Evolutionary conservation across 148 eudicot species (phyloP).

Genomic region (Camellia lanceoleosa): DNA sequence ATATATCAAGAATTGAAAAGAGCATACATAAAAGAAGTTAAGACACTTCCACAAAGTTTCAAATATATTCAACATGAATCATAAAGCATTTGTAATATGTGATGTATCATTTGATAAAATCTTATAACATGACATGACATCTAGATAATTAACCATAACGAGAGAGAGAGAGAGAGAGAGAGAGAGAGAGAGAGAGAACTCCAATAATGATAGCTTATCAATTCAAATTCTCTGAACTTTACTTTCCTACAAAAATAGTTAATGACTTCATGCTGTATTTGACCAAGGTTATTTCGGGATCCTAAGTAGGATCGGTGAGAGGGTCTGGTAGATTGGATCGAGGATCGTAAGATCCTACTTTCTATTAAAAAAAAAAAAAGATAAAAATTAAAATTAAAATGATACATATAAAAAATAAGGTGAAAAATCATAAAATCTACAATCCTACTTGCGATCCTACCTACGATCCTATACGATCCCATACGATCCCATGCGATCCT

Average conservation of each 20-base stretch:
- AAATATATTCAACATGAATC: background rate
- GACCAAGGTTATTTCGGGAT: too few relatives aligned
- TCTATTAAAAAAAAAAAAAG: too few relatives aligned
- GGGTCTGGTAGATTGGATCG: too few relatives aligned
- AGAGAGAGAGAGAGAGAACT: background rate
- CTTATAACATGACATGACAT: background rate
- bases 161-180: background rate
- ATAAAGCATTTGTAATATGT: conserved; percentile 4
- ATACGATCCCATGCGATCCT: too few relatives aligned
- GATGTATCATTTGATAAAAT: background rate
- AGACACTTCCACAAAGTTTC: background rate
- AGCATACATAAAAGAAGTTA: background rate
- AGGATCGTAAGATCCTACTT: too few relatives aligned
- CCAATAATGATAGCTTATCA: background rate
- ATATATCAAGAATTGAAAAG: background rate
- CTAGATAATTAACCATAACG: background rate
- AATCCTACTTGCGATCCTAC: too few relatives aligned
- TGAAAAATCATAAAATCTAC: too few relatives aligned
- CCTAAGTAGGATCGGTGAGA: too few relatives aligned
- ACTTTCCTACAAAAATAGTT: background rate
- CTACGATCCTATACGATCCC: too few relatives aligned
- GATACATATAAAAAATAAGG: too few relatives aligned
- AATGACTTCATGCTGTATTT: conserved; percentile 3
- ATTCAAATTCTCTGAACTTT: background rate
- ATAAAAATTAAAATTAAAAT: too few relatives aligned